Conservation (phyloP, 495 filamentous ascomycete genomes). For the Podospora pseudoanserina region DNA sequence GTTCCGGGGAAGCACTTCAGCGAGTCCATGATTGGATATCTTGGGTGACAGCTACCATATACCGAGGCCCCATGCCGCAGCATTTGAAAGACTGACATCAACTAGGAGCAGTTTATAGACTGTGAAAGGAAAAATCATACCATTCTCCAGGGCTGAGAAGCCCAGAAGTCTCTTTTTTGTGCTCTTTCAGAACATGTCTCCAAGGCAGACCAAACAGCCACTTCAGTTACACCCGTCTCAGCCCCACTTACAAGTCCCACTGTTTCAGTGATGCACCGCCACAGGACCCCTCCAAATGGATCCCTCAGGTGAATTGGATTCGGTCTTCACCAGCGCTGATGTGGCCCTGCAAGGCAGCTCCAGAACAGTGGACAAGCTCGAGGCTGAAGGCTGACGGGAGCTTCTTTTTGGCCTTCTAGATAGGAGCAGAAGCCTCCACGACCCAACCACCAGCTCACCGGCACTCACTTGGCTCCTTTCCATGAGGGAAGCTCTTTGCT, state of each 20-base stretch:
- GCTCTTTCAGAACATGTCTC: background rate
- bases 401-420: constrained; percentile 3
- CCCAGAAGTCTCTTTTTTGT: too few species aligned
- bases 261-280: constrained; percentile 2
- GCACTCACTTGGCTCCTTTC: background rate
- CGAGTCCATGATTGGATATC: background rate
- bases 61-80: background rate
- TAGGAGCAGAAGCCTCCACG: background rate
- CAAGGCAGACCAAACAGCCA: background rate
- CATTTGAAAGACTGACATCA: background rate
- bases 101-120: background rate
- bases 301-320: constrained; percentile 1
- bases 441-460: background rate
- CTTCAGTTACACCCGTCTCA: background rate
- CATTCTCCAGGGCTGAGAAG: background rate
- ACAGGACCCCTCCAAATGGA: background rate
- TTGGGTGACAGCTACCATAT: background rate
- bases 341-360: constrained; percentile 1
- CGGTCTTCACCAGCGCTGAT: constrained; percentile 1
- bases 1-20: background rate
- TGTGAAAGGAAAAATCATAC: background rate
- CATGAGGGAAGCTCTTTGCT: background rate
- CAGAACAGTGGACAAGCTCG: background rate
- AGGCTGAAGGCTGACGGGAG: constrained; percentile 6
- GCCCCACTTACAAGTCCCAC: background rate